Evolutionary conservation across 805 yeast species (phyloP).

Genomic region (Cyberlindnera galapagoensis): DNA sequence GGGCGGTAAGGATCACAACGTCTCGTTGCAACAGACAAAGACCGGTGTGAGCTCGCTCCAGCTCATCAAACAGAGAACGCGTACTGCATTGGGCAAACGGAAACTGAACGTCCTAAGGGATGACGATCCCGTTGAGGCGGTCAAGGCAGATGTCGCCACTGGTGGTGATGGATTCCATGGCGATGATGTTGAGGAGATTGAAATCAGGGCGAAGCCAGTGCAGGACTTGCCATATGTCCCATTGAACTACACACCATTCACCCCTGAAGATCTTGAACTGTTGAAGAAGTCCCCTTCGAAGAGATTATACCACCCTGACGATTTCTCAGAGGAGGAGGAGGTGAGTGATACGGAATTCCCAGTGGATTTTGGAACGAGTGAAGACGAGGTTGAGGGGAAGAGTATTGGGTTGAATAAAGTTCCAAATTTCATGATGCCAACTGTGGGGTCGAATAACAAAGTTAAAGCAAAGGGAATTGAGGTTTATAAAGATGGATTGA

Average conservation of each 20-base stretch:
- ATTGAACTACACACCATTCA: conserved; percentile 35
- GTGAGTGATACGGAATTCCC: conserved; percentile 14
- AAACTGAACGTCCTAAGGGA: conserved; percentile 26
- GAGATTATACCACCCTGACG: not conserved
- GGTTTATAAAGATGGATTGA: conserved; percentile 17
- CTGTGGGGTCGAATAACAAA: conserved; percentile 19
- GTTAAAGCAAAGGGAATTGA: conserved; percentile 6
- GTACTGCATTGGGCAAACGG: conserved; percentile 10
- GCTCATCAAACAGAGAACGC: conserved; percentile 10
- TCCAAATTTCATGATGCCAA: conserved; percentile 24
- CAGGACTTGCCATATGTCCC: conserved; percentile 39
- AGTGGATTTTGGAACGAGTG: conserved; percentile 22
- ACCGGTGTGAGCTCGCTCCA: conserved; percentile 5
- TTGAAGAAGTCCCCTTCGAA: conserved; percentile 17
- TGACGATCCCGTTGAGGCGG: no score
- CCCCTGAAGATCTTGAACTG: conserved; percentile 25
- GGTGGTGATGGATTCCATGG: conserved; percentile 11
- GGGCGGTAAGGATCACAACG: conserved; percentile 21
- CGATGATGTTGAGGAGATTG: conserved; percentile 38
- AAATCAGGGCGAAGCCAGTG: conserved; percentile 35
- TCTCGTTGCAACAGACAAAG: no score
- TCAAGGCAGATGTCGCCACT: conserved; percentile 11
- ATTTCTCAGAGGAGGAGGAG: not conserved
- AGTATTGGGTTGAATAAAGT: not conserved
- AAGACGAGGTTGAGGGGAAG: conserved; percentile 21